Evolutionary conservation across 1,284 basidiomycete genomes (phyloP), one percentile per base, ranked within the genome.

Genomic region (Microbotryum silenes-acaulis): DNA sequence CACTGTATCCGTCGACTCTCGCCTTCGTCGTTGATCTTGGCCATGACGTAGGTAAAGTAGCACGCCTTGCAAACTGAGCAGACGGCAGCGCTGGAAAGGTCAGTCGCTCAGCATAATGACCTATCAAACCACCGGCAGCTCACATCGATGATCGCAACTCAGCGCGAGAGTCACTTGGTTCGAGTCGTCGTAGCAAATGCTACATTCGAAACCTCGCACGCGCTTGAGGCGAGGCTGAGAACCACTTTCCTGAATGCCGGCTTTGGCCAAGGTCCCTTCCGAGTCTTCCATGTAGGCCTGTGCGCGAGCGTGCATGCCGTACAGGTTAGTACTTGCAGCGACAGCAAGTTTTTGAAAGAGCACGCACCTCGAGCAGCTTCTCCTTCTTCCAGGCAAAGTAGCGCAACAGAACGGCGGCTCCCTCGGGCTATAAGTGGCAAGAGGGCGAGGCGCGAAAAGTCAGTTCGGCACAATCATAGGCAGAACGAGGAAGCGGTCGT

Each of bases 381-480:
- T 98, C 94, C 73, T 90, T 89, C 80, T 98, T 97, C 94, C 94
- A 98, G 53, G 82, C 80, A 79, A 88, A 85, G 77, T 91, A 80
- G 37, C 92, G 85, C 53, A 98, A 79, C 7, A 98, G 80, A 52
- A 93, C 80, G 1, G 86, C 82, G 2, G 93, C 91, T 4, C 81
- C 81, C 66, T 70, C 71, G 76, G 78, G 44, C 77, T 73, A 79
- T 78, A 60, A 48, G 60, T 59, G 51, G 12, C 27, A 44, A 57
- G 21, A 54, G 37, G 51, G 60, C 37, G 14, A 46, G n/a, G 10
- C 50, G 37, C 37, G 16, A 42, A 18, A 42, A 10, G 44, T 42
- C 46, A 25, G 42, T 21, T 56, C 48, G 31, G 33, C 16, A 45
- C 10, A 46, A 27, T 62, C 57, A 57, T 54, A 33, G 2, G 52